phyloP scores from a whole-genome alignment of 139 green algal species.

The Tetradesmus obliquus region DNA sequence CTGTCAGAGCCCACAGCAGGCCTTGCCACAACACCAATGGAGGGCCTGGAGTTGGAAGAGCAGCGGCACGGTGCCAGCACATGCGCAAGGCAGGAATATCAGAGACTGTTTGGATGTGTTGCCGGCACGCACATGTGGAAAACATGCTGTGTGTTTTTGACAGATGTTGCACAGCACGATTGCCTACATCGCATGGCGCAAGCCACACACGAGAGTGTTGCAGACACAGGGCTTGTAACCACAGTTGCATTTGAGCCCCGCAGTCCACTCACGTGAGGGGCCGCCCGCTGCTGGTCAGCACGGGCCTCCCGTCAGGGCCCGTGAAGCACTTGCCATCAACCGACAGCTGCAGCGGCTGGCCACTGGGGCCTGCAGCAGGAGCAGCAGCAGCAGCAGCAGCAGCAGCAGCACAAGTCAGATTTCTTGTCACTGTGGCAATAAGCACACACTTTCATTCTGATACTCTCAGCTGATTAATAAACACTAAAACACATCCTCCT shows the following conservation, averaged over 20 bases:
- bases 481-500: too few species aligned
- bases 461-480: too few species aligned
- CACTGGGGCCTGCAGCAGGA: not conserved
- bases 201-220: not conserved
- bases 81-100: too few species aligned
- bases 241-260: not conserved
- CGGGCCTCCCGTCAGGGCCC: not conserved
- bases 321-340: constrained; percentile 21
- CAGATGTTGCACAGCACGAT: too few species aligned
- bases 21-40: too few species aligned
- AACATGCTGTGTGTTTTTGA: too few species aligned
- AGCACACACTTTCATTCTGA: not conserved
- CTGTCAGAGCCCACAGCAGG: not conserved
- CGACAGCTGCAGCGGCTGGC: constrained; percentile 3
- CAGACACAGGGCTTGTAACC: not conserved
- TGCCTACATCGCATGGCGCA: too few species aligned
- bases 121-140: too few species aligned
- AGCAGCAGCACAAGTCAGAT: not conserved
- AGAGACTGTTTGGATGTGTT: too few species aligned
- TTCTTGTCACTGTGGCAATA: not conserved
- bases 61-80: too few species aligned
- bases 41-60: too few species aligned
- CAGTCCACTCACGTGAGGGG: not conserved
- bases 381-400: not conserved
- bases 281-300: not conserved